These are phyloP conservation scores for Calonectria pseudoturangicola DNA, from an alignment of 2,329 filamentous ascomycete genomes.

Conservation along the genomic window DNA sequence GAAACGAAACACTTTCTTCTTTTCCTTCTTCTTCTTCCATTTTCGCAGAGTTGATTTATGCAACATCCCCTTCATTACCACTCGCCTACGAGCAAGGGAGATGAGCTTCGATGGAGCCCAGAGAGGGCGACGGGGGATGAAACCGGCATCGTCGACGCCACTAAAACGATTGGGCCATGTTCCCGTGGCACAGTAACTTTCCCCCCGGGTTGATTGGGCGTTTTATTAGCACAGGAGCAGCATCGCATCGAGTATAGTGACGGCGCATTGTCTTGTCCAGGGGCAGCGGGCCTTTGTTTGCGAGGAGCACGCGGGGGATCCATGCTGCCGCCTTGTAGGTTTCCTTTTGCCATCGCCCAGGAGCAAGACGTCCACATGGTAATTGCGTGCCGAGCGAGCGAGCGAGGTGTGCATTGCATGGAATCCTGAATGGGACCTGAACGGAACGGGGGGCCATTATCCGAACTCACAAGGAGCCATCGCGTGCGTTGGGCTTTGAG, in stretches of 20 bases:
- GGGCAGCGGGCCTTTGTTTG: constrained; percentile 3
- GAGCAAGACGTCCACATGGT: constrained; percentile 11
- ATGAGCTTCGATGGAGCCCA: constrained; percentile 18
- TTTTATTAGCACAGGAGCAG: constrained; percentile 34
- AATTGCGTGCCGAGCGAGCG: constrained; percentile 18
- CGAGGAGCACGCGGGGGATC: constrained; percentile 27
- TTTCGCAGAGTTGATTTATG: constrained; percentile 3
- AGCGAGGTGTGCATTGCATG: constrained; percentile 15
- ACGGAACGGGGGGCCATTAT: constrained; percentile 15
- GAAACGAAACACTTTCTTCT: constrained; percentile 34
- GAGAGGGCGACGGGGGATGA: not conserved
- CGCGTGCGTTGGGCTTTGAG: constrained; percentile 18
- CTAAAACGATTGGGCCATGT: constrained; percentile 20
- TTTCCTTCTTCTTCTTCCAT: not conserved
- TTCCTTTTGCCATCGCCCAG: not conserved
- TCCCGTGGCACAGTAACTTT: constrained; percentile 22
- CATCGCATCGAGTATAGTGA: constrained; percentile 28
- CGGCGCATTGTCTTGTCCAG: constrained; percentile 20
- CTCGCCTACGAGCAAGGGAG: constrained; percentile 10
- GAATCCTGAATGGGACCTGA: not conserved
- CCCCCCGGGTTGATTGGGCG: constrained; percentile 24
- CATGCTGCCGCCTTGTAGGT: constrained; percentile 19
- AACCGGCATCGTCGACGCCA: not conserved
- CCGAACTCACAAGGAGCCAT: constrained; percentile 20
- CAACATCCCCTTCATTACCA: constrained; percentile 8